These are phyloP conservation scores for Venustampulla echinocandica DNA, from an alignment of 495 filamentous ascomycete species.

Conservation along the genomic window DNA sequence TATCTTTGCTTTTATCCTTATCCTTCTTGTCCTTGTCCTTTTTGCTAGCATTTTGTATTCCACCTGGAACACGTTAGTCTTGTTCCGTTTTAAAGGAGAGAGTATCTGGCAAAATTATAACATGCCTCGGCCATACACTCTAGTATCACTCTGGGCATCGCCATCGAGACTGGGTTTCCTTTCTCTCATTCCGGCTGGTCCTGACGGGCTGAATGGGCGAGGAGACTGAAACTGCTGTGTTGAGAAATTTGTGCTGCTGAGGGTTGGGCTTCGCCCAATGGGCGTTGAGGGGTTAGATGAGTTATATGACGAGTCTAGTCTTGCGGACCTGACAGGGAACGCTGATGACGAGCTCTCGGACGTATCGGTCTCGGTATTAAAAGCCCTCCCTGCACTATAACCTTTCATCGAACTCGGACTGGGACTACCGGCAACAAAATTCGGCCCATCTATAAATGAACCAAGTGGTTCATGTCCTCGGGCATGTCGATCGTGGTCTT, in stretches of 20 bases:
- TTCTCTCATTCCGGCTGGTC: slow-evolving; percentile 25
- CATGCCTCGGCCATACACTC: slow-evolving; percentile 36
- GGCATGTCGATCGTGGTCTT: slow-evolving; percentile 1
- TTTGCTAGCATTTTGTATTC: slow-evolving; percentile 44
- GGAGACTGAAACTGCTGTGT: slow-evolving; percentile 8
- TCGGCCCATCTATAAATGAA: not conserved
- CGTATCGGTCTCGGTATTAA: slow-evolving; percentile 14
- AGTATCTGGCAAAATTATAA: no score
- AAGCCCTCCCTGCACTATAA: no score
- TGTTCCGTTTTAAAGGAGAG: not conserved
- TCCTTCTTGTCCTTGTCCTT: slow-evolving; percentile 25
- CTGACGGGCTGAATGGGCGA: slow-evolving; percentile 4
- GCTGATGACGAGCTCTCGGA: not conserved
- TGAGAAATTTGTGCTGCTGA: slow-evolving; percentile 3
- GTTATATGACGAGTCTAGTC: slow-evolving; percentile 2
- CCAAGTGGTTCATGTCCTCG: slow-evolving; percentile 7
- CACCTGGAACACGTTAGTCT: slow-evolving; percentile 37
- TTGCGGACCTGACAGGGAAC: slow-evolving; percentile 1
- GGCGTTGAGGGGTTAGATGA: not conserved
- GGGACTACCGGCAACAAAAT: slow-evolving; percentile 4
- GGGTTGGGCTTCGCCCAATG: not conserved
- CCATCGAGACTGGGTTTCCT: slow-evolving; percentile 29
- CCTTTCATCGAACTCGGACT: no score
- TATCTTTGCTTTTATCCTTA: slow-evolving; percentile 40
- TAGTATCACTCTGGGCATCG: slow-evolving; percentile 28